These are phyloP conservation scores for Solanum hybrid DNA, from an alignment of 305 asterid genomes.

Conservation along the genomic window DNA sequence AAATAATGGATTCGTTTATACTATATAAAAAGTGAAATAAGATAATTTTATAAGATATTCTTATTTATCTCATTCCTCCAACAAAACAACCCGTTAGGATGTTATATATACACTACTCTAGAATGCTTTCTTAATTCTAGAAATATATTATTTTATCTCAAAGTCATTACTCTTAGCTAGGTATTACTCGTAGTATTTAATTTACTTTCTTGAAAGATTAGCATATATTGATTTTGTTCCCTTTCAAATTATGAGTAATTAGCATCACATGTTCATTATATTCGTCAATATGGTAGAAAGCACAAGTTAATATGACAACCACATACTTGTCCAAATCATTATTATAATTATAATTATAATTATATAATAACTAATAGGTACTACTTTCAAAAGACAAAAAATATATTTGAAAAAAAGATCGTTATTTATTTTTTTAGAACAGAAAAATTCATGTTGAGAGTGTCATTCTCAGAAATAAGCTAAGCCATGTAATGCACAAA, in stretches of 20 bases:
- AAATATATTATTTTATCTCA: background rate
- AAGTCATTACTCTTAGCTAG: background rate
- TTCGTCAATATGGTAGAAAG: background rate
- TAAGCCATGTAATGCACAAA: background rate
- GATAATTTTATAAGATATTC: background rate
- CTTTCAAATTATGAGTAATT: background rate
- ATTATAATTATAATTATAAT: background rate
- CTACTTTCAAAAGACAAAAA: background rate
- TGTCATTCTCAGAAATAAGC: background rate
- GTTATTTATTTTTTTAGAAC: no score
- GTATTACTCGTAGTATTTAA: background rate
- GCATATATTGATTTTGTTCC: background rate
- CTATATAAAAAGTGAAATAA: background rate
- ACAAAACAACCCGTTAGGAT: background rate
- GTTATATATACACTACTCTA: background rate
- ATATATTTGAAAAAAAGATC: background rate
- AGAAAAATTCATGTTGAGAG: background rate
- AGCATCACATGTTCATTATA: background rate
- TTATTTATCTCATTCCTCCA: background rate
- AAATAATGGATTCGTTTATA: background rate
- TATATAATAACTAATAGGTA: background rate
- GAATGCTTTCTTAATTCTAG: background rate
- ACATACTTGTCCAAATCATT: background rate
- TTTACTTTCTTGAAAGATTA: background rate
- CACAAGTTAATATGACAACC: background rate